phyloP scores from a whole-genome alignment of 805 yeast species.

The Pichia insulana region DNA sequence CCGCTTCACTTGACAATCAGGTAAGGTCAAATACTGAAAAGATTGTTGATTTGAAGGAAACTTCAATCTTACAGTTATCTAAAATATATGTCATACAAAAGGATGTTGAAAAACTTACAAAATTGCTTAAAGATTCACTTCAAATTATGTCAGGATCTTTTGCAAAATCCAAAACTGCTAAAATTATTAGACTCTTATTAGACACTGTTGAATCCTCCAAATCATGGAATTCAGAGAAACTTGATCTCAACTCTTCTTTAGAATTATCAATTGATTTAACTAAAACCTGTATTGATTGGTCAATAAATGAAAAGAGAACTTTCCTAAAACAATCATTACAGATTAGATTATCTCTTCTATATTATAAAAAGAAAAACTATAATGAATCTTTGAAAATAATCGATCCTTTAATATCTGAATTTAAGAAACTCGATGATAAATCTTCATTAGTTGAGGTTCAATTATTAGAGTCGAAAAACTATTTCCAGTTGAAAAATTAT shows the following conservation, averaged over 20 bases:
- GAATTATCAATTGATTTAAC: constrained; percentile 69
- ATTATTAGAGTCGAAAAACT: constrained; percentile 79
- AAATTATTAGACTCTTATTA: constrained; percentile 72
- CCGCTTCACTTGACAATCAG: constrained; percentile 9
- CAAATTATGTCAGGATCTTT: constrained; percentile 49
- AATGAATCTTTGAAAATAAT: constrained; percentile 68
- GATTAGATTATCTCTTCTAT: constrained; percentile 69
- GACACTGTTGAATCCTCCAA: constrained; percentile 66
- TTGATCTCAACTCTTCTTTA: constrained; percentile 31
- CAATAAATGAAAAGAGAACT: constrained; percentile 70
- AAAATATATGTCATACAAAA: constrained; percentile 47
- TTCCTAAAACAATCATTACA: constrained; percentile 85
- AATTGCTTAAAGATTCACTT: constrained; percentile 61
- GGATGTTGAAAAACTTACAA: constrained; percentile 43
- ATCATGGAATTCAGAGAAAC: constrained; percentile 3
- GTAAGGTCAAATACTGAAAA: constrained; percentile 27
- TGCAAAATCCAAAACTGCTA: constrained; percentile 93
- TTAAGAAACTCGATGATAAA: constrained; percentile 91
- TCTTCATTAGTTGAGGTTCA: constrained; percentile 93
- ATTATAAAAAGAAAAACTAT: constrained; percentile 54
- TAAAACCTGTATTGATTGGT: constrained; percentile 80
- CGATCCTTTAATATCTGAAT: constrained; percentile 65
- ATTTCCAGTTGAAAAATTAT: constrained; percentile 82
- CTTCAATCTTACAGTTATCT: constrained; percentile 70
- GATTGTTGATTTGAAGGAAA: constrained; percentile 49